A percentile compares a stretch with the other conserved stretches of the same genome.
Conservation (phyloP, 2,329 filamentous ascomycete genomes). For the Chaetomium sp. region DNA sequence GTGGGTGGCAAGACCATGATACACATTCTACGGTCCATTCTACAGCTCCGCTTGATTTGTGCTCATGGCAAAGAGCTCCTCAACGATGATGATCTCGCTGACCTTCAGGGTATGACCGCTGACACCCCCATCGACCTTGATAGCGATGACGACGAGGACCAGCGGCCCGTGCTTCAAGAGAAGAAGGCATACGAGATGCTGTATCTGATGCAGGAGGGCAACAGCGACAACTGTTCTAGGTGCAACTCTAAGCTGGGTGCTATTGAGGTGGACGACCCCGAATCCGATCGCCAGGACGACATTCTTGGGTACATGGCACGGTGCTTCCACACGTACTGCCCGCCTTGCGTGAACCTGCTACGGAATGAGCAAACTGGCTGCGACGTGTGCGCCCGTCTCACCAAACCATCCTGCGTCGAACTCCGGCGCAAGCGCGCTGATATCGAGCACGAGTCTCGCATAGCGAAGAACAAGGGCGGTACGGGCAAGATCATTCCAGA, state of each 20-base stretch:
- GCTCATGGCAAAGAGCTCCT: slow-evolving; percentile 93
- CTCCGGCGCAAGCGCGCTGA: slow-evolving; percentile 66
- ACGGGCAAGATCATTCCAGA: slow-evolving; percentile 56
- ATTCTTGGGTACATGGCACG: slow-evolving; percentile 78
- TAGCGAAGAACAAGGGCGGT: slow-evolving; percentile 58
- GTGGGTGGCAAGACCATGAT: slow-evolving; percentile 88
- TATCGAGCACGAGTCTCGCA: slow-evolving; percentile 56
- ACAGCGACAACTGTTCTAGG: slow-evolving; percentile 70
- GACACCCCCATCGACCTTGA: slow-evolving; percentile 88
- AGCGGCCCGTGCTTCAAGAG: slow-evolving; percentile 60
- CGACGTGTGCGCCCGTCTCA: slow-evolving; percentile 21
- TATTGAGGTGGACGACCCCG: slow-evolving; percentile 58
- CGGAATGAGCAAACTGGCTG: slow-evolving; percentile 47
- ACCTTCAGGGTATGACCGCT: slow-evolving; percentile 78
- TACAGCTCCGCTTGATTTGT: slow-evolving; percentile 85
- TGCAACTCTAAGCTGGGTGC: slow-evolving; percentile 68
- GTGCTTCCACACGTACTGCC: slow-evolving; percentile 85
- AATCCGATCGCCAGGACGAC: slow-evolving; percentile 62
- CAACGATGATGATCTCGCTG: slow-evolving; percentile 77
- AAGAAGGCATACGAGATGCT: slow-evolving; percentile 85
- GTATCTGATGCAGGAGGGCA: slow-evolving; percentile 79
- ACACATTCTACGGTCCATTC: slow-evolving; percentile 87
- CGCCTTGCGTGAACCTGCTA: slow-evolving; percentile 67
- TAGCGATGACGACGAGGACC: slow-evolving; percentile 71
- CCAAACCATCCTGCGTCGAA: slow-evolving; percentile 63